Evolutionary conservation across 306 rosid species (phyloP).

Genomic region (Acacia melanoxylon): DNA sequence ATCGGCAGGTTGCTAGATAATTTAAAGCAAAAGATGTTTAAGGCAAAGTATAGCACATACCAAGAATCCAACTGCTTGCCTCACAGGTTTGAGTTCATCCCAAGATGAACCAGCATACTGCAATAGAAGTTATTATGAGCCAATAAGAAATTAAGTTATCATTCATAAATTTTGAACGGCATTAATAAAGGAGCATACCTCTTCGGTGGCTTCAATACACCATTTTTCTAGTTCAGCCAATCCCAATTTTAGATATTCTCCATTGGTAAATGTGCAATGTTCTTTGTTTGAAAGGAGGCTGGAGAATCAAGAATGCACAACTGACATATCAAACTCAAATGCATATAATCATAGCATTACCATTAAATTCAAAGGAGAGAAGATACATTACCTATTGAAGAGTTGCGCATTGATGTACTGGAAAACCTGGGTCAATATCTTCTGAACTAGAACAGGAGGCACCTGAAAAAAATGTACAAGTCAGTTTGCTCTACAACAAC

Average conservation of each 20-base stretch:
- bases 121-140: constrained; percentile 27
- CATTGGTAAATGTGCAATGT: constrained; percentile 73
- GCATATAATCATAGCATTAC: constrained; percentile 24
- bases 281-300: constrained; percentile 75
- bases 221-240: constrained; percentile 74
- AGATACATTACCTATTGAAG: constrained; percentile 64
- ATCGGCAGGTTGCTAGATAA: not conserved
- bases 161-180: not conserved
- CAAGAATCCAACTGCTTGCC: constrained; percentile 83
- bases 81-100: constrained; percentile 84
- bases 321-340: constrained; percentile 32
- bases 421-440: constrained; percentile 63
- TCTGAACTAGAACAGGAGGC: constrained; percentile 66
- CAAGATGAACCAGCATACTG: constrained; percentile 70
- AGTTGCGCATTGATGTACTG: constrained; percentile 71
- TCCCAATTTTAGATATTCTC: constrained; percentile 76
- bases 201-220: constrained; percentile 71
- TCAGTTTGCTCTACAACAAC: constrained; percentile 27
- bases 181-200: constrained; percentile 43
- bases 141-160: constrained; percentile 17
- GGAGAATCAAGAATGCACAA: constrained; percentile 35
- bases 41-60: constrained; percentile 48
- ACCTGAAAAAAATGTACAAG: constrained; percentile 58
- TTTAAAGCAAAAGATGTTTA: not conserved
- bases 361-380: constrained; percentile 9